phyloP scores from a whole-genome alignment of 768 basidiomycete genomes.

The Leccinum incarnatum region DNA sequence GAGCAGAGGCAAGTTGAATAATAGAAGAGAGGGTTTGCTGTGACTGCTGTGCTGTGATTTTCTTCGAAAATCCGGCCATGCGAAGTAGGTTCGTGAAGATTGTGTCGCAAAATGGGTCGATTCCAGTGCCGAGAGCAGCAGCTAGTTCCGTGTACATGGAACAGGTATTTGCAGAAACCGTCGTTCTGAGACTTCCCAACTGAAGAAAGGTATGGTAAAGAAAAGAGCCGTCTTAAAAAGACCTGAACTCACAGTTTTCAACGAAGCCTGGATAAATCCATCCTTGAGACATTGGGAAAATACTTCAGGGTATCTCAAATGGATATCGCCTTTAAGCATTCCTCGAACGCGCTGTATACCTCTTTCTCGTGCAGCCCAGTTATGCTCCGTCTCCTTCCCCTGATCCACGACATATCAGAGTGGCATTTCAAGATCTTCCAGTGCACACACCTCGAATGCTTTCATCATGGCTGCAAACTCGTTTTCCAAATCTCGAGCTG shows the following conservation, averaged over 20 bases:
- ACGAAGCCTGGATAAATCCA: slow-evolving; percentile 74
- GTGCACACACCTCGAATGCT: slow-evolving; percentile 66
- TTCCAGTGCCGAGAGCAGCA: slow-evolving; percentile 53
- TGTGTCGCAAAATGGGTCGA: slow-evolving; percentile 81
- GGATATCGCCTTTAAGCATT: slow-evolving; percentile 86
- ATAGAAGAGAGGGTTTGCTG: slow-evolving; percentile 70
- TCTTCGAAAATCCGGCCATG: slow-evolving; percentile 91
- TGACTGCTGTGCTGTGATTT: slow-evolving; percentile 82
- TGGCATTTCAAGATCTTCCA: not conserved
- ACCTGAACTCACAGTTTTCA: slow-evolving; percentile 71
- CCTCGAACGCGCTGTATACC: slow-evolving; percentile 77
- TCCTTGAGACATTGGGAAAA: slow-evolving; percentile 77
- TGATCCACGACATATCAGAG: slow-evolving; percentile 27
- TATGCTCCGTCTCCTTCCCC: slow-evolving; percentile 98
- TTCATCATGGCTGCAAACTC: slow-evolving; percentile 81
- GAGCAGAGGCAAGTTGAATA: slow-evolving; percentile 65
- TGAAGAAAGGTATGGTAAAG: slow-evolving; percentile 30
- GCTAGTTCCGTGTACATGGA: slow-evolving; percentile 76
- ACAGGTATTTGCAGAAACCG: slow-evolving; percentile 78
- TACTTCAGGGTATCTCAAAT: slow-evolving; percentile 65
- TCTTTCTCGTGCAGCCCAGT: slow-evolving; percentile 84
- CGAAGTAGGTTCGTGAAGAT: slow-evolving; percentile 74
- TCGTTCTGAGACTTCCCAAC: slow-evolving; percentile 89
- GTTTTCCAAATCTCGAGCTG: slow-evolving; percentile 76
- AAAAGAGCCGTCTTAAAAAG: not conserved